Evolutionary conservation across 352 stramenopile species (phyloP), one percentile per base, ranked within the genome.

Genomic region (Pythium phragmiticola): DNA sequence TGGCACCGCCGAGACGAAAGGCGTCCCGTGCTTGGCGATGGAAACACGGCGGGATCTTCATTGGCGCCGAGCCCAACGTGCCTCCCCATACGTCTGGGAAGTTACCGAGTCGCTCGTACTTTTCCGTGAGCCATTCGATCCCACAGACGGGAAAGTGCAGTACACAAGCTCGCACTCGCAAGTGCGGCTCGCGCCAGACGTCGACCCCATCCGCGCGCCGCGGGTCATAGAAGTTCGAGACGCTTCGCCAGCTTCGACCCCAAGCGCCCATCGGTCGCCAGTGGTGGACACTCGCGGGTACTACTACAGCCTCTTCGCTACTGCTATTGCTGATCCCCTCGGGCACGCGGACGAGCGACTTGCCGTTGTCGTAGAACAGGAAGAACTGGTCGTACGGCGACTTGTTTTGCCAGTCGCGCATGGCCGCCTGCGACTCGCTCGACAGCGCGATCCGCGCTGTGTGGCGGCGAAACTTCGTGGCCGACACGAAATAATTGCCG

Each of bases 351-450:
- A 77, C 74, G 16, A 79, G 53, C 14, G 74, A 69, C 39, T 82
- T 82, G 39, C 71, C 74, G 30, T 78, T 81, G 62, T 81, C 74
- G 69, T 81, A 81, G 45, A 75, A 81, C 9, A 78, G 63, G 46
- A 81, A 81, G 45, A 72, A 82, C 61, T 79, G 74, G 0, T 36
- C 21, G 21, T 68, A 55, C n/a, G 39, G 36, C n/a, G 74, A 70
- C 9, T 66, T 63, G 6, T 42, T 14, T 19, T 73, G 71, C 74
- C 74, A 82, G 39, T 57, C 65, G 8, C 36, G 55, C n/a, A 82
- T 43, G 4, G 46, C 51, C 6, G 12, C 17, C 3, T 75, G 66
- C 2, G 72, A 65, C 9, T 42, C 45, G 3, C 45, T 45, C 0
- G 63, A 60, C 8, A 78, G 9, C 4, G 74, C 58, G 17, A 81